These are phyloP conservation scores for Stagonosporopsis rhizophila DNA, from an alignment of 2,329 filamentous ascomycete species.

Conservation along the genomic window DNA sequence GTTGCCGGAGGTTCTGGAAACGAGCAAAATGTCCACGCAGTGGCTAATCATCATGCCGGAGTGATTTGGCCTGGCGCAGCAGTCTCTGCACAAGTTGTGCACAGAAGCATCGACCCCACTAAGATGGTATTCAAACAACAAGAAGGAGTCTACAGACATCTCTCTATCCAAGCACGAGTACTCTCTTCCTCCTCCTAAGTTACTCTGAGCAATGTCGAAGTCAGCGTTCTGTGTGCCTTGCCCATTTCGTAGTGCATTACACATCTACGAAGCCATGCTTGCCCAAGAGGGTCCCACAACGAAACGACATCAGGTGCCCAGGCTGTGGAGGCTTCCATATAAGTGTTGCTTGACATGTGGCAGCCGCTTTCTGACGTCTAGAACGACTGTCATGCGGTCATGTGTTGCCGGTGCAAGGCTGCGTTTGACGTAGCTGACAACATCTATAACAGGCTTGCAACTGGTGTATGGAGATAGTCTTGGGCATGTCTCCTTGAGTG, in stretches of 20 bases:
- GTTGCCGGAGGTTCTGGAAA: conserved; percentile 31
- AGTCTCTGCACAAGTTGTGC: not conserved
- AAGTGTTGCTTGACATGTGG: conserved; percentile 10
- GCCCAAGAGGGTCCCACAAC: not conserved
- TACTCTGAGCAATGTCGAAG: not conserved
- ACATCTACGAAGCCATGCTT: not conserved
- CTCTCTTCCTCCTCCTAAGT: not conserved
- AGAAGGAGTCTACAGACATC: not conserved
- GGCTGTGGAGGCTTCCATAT: not conserved
- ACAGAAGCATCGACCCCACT: not conserved
- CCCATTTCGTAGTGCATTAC: not conserved
- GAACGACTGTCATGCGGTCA: not conserved
- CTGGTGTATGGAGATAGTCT: not conserved
- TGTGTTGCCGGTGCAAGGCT: not conserved
- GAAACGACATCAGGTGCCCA: not conserved
- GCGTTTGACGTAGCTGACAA: not conserved
- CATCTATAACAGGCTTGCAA: not conserved
- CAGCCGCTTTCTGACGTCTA: not conserved
- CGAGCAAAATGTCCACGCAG: conserved; percentile 24
- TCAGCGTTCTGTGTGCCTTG: conserved; percentile 6
- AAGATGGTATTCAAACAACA: not conserved
- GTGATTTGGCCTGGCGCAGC: not conserved
- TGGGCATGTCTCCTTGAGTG: not conserved
- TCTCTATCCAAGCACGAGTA: not conserved
- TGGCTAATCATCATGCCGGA: not conserved